Percentiles rank a stretch among this genome's conserved stretches.
Evolutionary conservation across 2,329 filamentous ascomycete genomes (phyloP).

Genomic region (Pseudocercospora ulei): DNA sequence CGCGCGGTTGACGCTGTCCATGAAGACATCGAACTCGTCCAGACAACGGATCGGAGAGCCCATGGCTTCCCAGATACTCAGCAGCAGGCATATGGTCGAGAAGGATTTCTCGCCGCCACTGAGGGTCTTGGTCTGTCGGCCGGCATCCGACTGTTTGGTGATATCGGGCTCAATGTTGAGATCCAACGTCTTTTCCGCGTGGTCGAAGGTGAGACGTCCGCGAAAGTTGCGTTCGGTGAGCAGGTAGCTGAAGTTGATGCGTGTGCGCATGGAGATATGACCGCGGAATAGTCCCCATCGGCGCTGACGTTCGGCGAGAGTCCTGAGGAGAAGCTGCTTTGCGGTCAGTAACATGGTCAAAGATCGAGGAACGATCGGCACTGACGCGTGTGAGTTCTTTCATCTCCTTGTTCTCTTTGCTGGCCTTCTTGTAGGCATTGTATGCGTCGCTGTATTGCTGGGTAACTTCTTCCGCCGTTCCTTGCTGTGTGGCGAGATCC

Average conservation of each 20-base stretch:
- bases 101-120: slow-evolving; percentile 98
- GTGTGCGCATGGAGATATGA: slow-evolving; percentile 74
- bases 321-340: slow-evolving; percentile 44
- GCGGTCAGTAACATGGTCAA: slow-evolving; percentile 13
- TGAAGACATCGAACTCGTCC: slow-evolving; percentile 98
- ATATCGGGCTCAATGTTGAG: slow-evolving; percentile 61
- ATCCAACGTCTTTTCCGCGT: slow-evolving; percentile 62
- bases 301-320: slow-evolving; percentile 58
- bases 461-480: slow-evolving; percentile 29
- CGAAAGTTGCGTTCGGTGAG: slow-evolving; percentile 83
- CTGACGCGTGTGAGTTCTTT: slow-evolving; percentile 36
- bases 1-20: slow-evolving; percentile 92
- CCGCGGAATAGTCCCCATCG: slow-evolving; percentile 76
- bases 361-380: slow-evolving; percentile 8
- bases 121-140: slow-evolving; percentile 79
- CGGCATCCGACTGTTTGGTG: slow-evolving; percentile 58
- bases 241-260: slow-evolving; percentile 77
- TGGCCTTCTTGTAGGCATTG: slow-evolving; percentile 21
- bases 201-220: slow-evolving; percentile 69
- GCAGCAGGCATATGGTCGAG: slow-evolving; percentile 84
- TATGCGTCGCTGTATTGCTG: slow-evolving; percentile 29
- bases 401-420: slow-evolving; percentile 22
- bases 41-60: slow-evolving; percentile 87
- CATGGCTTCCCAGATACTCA: slow-evolving; percentile 97
- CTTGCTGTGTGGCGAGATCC: slow-evolving; percentile 11